Conservation (phyloP, 2,329 filamentous ascomycete species). For the Periconia macrospinosa region DNA sequence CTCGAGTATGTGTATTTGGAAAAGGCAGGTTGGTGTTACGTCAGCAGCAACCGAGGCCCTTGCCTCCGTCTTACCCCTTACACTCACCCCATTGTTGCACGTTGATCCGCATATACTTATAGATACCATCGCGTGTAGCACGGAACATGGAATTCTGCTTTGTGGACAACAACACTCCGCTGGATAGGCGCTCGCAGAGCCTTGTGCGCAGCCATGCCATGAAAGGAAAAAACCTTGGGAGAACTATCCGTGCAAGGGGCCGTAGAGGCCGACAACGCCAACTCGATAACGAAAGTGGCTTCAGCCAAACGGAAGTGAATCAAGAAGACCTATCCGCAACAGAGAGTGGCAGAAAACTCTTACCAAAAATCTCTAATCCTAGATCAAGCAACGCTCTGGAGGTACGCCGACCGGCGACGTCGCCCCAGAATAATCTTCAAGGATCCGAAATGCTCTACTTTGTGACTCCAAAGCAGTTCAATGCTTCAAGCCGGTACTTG, state of each 20-base stretch:
- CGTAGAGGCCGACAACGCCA: background rate
- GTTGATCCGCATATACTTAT: no score
- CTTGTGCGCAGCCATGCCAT: background rate
- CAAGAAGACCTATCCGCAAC: background rate
- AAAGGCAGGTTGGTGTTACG: no score
- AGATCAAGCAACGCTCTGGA: background rate
- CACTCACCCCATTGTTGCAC: no score
- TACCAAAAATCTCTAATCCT: background rate
- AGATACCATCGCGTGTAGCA: background rate
- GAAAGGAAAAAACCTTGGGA: background rate
- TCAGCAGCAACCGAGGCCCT: no score
- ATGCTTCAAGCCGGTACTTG: background rate
- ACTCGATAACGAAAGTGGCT: background rate
- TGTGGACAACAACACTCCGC: background rate
- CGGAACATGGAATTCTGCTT: background rate
- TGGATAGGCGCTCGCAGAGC: background rate
- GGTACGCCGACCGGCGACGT: no score
- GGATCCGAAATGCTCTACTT: background rate
- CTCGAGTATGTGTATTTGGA: no score
- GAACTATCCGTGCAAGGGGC: background rate
- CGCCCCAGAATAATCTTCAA: background rate
- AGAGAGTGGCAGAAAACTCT: background rate
- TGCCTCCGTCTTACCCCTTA: no score
- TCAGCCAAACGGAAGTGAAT: background rate
- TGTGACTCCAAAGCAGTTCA: background rate